Percentiles rank a stretch among this genome's conserved stretches.
phyloP scores from a whole-genome alignment of 2,329 filamentous ascomycete species.

The Trichoderma atrobrunneum region DNA sequence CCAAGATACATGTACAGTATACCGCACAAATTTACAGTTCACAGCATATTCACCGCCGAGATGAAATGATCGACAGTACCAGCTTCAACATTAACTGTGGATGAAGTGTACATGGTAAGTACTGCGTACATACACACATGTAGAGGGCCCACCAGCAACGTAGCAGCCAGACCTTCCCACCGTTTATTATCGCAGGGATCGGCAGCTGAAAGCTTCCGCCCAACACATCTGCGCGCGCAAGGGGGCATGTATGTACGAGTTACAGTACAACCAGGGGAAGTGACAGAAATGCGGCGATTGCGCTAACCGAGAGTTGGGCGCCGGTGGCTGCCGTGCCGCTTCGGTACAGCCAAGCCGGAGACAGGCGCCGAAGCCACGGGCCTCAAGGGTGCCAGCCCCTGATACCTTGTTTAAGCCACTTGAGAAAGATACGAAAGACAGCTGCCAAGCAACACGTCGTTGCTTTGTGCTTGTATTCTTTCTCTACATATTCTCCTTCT shows the following conservation, averaged over 20 bases:
- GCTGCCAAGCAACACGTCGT: too few relatives aligned
- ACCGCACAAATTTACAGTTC: neutral
- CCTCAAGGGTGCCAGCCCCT: neutral
- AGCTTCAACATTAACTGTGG: constrained; percentile 30
- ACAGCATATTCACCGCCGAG: constrained; percentile 3
- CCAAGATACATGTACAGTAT: neutral
- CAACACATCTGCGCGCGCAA: neutral
- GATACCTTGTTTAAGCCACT: neutral
- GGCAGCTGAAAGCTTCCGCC: neutral
- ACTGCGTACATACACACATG: neutral
- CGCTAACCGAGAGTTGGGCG: neutral
- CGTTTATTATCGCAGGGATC: constrained; percentile 1
- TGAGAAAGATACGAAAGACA: neutral
- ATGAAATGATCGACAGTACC: constrained; percentile 32
- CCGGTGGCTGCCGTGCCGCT: constrained; percentile 4
- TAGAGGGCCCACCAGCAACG: neutral
- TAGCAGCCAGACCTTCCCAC: neutral
- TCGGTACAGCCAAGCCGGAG: neutral
- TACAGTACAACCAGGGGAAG: neutral
- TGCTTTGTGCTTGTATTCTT: neutral
- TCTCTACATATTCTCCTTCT: neutral
- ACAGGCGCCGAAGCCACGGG: neutral
- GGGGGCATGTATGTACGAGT: too few relatives aligned
- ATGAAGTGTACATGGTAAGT: neutral
- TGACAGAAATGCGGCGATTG: neutral